Percentiles rank a stretch among this genome's conserved stretches.
These are phyloP conservation scores for Pezicula rhizophila DNA, from an alignment of 2,329 filamentous ascomycete genomes.

Conservation along the genomic window DNA sequence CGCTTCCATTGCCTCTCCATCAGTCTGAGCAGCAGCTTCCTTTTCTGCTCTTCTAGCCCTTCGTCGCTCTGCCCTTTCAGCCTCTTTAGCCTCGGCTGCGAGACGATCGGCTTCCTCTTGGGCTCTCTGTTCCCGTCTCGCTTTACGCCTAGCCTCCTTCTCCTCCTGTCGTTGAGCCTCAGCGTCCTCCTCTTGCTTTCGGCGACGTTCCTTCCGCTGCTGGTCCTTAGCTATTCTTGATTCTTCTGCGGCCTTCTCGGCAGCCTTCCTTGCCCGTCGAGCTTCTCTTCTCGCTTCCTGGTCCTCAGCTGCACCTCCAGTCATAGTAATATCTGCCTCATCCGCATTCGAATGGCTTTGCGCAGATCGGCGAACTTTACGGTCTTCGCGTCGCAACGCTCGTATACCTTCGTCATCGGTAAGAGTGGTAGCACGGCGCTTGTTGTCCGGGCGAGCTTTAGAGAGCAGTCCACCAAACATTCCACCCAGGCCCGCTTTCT, in stretches of 20 bases:
- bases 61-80: conserved; percentile 42
- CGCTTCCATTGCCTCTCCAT: conserved; percentile 42
- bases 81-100: conserved; percentile 31
- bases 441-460: conserved; percentile 37
- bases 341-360: conserved; percentile 32
- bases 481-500: conserved; percentile 53
- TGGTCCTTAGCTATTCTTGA: conserved; percentile 51
- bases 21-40: conserved; percentile 39
- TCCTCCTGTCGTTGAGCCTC: conserved; percentile 50
- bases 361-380: conserved; percentile 25
- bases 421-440: conserved; percentile 43
- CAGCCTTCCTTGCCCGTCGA: conserved; percentile 50
- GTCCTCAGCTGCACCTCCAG: conserved; percentile 45
- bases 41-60: conserved; percentile 38
- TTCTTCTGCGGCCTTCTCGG: conserved; percentile 45
- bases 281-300: conserved; percentile 57
- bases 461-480: conserved; percentile 56
- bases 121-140: conserved; percentile 45
- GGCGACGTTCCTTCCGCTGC: conserved; percentile 47
- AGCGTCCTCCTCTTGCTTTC: conserved; percentile 50
- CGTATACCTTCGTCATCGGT: conserved; percentile 42
- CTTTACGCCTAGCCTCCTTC: conserved; percentile 51
- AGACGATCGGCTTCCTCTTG: conserved; percentile 34
- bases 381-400: conserved; percentile 27
- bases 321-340: conserved; percentile 38